Percentiles rank a stretch among this genome's conserved stretches.
These are phyloP conservation scores for Drechslerella dactyloides DNA, from an alignment of 2,329 filamentous ascomycete species.

Conservation along the genomic window DNA sequence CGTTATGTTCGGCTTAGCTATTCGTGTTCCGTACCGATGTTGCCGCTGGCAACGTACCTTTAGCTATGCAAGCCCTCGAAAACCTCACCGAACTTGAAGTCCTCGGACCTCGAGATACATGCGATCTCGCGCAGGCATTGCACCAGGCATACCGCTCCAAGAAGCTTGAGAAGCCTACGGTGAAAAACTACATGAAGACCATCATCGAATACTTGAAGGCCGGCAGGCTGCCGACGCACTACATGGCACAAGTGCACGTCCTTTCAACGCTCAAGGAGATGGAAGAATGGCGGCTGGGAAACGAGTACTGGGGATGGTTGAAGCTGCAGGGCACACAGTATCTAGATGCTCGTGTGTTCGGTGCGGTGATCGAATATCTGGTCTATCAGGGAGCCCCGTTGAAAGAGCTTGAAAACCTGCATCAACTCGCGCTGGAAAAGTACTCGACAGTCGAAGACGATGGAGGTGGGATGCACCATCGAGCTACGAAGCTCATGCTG, in stretches of 20 bases:
- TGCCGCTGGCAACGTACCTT: constrained; percentile 50
- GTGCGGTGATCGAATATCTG: constrained; percentile 62
- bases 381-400: constrained; percentile 59
- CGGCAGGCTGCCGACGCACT: constrained; percentile 57
- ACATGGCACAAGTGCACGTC: constrained; percentile 59
- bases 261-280: constrained; percentile 61
- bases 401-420: constrained; percentile 60
- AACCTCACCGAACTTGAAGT: constrained; percentile 52
- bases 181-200: constrained; percentile 55
- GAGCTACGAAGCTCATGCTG: constrained; percentile 59
- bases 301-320: constrained; percentile 63
- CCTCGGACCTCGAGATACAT: constrained; percentile 51
- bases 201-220: constrained; percentile 59
- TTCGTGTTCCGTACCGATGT: constrained; percentile 56
- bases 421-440: constrained; percentile 60
- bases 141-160: constrained; percentile 57
- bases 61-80: constrained; percentile 52
- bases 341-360: constrained; percentile 60
- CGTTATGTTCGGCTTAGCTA: constrained; percentile 43
- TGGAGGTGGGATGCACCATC: constrained; percentile 56
- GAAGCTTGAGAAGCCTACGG: constrained; percentile 13
- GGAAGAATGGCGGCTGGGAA: constrained; percentile 58
- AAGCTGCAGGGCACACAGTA: constrained; percentile 58
- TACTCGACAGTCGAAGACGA: constrained; percentile 59
- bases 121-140: constrained; percentile 55